Base-by-base conservation (phyloP, 495 filamentous ascomycete species). In the Aspergillus bertholletiae region DNA sequence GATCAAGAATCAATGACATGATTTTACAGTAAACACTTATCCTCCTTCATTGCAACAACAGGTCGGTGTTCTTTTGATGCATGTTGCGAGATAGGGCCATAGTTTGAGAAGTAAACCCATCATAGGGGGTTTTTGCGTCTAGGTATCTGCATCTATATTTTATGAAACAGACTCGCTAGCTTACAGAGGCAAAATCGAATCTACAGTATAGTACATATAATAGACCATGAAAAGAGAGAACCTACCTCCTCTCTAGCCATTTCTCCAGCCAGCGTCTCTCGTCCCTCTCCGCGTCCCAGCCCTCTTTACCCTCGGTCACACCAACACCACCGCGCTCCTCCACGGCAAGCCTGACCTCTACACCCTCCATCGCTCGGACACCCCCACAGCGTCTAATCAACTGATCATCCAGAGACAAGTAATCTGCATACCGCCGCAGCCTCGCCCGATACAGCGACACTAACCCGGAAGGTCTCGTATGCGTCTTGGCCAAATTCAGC, bases 381-480 rank as follows among this genome's bases (percentile, higher is more conserved):
- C 82, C 80, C 3, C 80, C 81, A 58, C 74, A 69, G 22, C 62
- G 64, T 51, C 62, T 51, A 47, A 88, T 82, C 63, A 87, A 66
- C 26, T 34, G 45, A 72, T 89, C 86, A 74, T 88, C 86, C 48
- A 76, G 52, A 9, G 64, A 67, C 61, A 88, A 54, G 61, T 86
- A 86, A 45, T 75, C 64, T 30, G 80, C 55, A 60, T 74, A 65
- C 51, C 65, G 65, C 32, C 49, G 51, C 47, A 87, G 57, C 2
- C 73, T 67, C 46, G 70, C 61, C 21, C 74, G 64, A 58, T 75
- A 77, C 24, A 75, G 12, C 4, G 81, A 58, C 8, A 76, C 56
- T 22, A 69, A 47, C 23, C 41, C 60, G 8, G 57, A 55, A 17
- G 75, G 66, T n/a, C 51, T 62, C 35, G 49, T 66, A 66, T 65